Evolutionary conservation across 169 alveolate genomes (phyloP).

Genomic region (Cryptosporidium tyzzeri): DNA sequence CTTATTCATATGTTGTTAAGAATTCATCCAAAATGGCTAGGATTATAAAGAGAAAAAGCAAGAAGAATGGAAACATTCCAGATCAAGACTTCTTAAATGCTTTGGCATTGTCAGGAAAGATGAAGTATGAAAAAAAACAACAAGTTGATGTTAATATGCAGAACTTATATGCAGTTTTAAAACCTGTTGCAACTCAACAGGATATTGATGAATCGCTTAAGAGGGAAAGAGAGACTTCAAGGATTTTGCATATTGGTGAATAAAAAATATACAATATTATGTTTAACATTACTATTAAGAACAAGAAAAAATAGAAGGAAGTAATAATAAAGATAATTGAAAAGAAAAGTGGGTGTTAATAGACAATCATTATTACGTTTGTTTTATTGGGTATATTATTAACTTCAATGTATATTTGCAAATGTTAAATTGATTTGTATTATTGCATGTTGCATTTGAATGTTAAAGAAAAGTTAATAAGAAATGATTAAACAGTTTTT

Average conservation of each 20-base stretch:
- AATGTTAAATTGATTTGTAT: background rate
- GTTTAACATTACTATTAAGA: background rate
- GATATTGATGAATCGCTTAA: slow-evolving; percentile 68
- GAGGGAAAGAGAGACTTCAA: slow-evolving; percentile 67
- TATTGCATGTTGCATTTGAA: too few relatives aligned
- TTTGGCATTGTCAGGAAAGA: slow-evolving; percentile 35
- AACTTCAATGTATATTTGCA: background rate
- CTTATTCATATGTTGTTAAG: slow-evolving; percentile 45
- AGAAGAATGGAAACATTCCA: slow-evolving; percentile 53
- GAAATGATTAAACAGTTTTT: background rate
- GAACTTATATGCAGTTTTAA: slow-evolving; percentile 43
- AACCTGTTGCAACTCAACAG: slow-evolving; percentile 69
- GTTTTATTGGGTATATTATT: background rate
- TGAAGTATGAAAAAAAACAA: slow-evolving; percentile 51
- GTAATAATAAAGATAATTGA: too few relatives aligned
- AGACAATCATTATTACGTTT: background rate
- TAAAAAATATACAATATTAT: background rate
- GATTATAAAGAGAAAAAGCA: slow-evolving; percentile 38
- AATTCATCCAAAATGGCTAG: slow-evolving; percentile 71
- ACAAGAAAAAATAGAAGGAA: too few relatives aligned
- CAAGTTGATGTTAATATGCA: slow-evolving; percentile 45
- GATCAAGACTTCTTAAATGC: slow-evolving; percentile 42
- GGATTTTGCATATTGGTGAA: slow-evolving; percentile 38
- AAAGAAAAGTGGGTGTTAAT: background rate
- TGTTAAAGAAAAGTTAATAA: background rate